phyloP scores from a whole-genome alignment of 1,284 basidiomycete genomes.

The Ceratobasidium sp. region DNA sequence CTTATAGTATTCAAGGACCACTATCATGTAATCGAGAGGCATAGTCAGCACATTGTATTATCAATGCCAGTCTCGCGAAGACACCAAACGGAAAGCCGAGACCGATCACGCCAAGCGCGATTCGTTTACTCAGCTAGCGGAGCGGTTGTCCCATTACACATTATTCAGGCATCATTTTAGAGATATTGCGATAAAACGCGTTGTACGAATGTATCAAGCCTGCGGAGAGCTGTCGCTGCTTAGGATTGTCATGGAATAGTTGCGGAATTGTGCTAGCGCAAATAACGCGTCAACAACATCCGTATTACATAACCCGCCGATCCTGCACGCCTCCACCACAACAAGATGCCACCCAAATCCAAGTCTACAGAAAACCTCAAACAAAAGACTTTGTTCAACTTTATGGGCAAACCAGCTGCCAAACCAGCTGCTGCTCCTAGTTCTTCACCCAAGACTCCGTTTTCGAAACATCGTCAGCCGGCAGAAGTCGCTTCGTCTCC shows the following conservation, averaged over 20 bases:
- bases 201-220: too few relatives aligned
- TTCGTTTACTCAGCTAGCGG: neutral
- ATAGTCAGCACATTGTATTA: too few relatives aligned
- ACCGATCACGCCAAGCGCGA: neutral
- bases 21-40: too few relatives aligned
- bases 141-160: too few relatives aligned
- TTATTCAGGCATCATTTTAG: too few relatives aligned
- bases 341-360: conserved; percentile 36
- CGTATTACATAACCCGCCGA: conserved; percentile 31
- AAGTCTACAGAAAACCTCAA: conserved; percentile 37
- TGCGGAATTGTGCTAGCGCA: conserved; percentile 1
- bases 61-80: neutral
- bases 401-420: conserved; percentile 26
- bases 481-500: conserved; percentile 18
- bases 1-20: too few relatives aligned
- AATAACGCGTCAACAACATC: conserved; percentile 44
- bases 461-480: conserved; percentile 39
- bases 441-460: conserved; percentile 22
- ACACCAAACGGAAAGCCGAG: neutral
- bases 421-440: neutral
- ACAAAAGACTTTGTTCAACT: conserved; percentile 40
- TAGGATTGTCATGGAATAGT: too few relatives aligned
- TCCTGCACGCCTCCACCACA: conserved; percentile 33
- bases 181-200: too few relatives aligned
- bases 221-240: too few relatives aligned